These are phyloP conservation scores for Tricholoma sp. DNA, from an alignment of 768 basidiomycete genomes.

Conservation along the genomic window DNA sequence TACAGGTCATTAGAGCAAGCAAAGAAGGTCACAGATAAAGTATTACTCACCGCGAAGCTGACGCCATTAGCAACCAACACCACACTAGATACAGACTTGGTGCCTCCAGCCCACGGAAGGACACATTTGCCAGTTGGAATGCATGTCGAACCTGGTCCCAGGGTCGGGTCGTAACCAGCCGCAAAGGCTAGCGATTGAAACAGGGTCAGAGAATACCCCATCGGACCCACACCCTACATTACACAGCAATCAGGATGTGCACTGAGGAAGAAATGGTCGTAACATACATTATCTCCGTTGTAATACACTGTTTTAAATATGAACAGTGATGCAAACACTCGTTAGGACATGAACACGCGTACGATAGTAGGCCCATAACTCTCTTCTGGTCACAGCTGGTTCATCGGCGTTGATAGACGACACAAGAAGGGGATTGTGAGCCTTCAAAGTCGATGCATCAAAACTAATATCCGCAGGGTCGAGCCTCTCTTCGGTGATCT, in stretches of 20 bases:
- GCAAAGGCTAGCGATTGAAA: slow-evolving; percentile 53
- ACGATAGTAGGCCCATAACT: slow-evolving; percentile 53
- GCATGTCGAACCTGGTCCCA: slow-evolving; percentile 69
- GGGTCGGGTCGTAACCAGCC: slow-evolving; percentile 70
- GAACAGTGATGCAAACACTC: neutral
- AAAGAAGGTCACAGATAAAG: neutral
- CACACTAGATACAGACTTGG: slow-evolving; percentile 69
- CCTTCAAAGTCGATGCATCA: neutral
- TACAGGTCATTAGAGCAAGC: neutral
- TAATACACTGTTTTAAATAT: slow-evolving; percentile 54
- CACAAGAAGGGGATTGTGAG: slow-evolving; percentile 25
- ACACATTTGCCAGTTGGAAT: slow-evolving; percentile 70
- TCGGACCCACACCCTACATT: slow-evolving; percentile 56
- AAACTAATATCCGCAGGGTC: slow-evolving; percentile 1
- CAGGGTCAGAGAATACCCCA: slow-evolving; percentile 30
- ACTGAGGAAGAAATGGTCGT: neutral
- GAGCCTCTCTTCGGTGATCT: neutral
- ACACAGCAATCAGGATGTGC: neutral
- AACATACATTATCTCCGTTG: slow-evolving; percentile 72
- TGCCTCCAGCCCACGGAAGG: slow-evolving; percentile 69
- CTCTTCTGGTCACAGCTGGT: slow-evolving; percentile 65
- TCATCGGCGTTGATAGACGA: slow-evolving; percentile 45
- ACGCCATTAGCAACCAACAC: slow-evolving; percentile 75
- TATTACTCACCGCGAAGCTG: slow-evolving; percentile 59
- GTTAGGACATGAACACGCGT: neutral